These are phyloP conservation scores for Diplotaxis tenuifolia DNA, from an alignment of 345 rosid genomes.

Conservation along the genomic window DNA sequence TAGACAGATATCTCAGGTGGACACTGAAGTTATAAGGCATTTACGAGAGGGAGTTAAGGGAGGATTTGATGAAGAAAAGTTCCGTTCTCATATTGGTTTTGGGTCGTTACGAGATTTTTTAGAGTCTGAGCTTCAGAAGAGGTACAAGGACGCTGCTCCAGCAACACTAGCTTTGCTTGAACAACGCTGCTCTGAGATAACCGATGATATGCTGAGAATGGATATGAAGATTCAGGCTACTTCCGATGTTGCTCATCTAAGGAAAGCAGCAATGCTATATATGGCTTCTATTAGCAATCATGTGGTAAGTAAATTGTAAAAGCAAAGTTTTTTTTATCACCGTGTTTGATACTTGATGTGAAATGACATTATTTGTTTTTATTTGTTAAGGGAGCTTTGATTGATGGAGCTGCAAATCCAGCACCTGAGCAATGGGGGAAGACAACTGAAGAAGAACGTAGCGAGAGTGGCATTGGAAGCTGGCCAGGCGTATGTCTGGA, in stretches of 20 bases:
- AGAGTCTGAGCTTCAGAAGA: constrained; percentile 90
- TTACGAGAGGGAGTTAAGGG: constrained; percentile 79
- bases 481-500: constrained; percentile 86
- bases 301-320: constrained; percentile 53
- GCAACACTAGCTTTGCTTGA: constrained; percentile 96
- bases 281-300: constrained; percentile 84
- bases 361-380: constrained; percentile 22
- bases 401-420: constrained; percentile 98
- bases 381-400: constrained; percentile 64
- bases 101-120: constrained; percentile 75
- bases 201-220: constrained; percentile 57
- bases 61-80: constrained; percentile 95
- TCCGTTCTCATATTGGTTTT: constrained; percentile 66
- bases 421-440: constrained; percentile 99
- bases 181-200: constrained; percentile 77
- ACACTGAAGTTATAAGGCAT: constrained; percentile 61
- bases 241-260: constrained; percentile 85
- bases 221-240: constrained; percentile 78
- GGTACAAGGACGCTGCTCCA: constrained; percentile 92
- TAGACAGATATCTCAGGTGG: constrained; percentile 79
- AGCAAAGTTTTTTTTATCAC: background rate
- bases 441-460: constrained; percentile 78
- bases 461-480: constrained; percentile 84
- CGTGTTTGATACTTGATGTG: background rate
- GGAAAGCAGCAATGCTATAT: constrained; percentile 82